Base-by-base conservation (phyloP, 495 filamentous ascomycete genomes). In the Monascus purpureus region DNA sequence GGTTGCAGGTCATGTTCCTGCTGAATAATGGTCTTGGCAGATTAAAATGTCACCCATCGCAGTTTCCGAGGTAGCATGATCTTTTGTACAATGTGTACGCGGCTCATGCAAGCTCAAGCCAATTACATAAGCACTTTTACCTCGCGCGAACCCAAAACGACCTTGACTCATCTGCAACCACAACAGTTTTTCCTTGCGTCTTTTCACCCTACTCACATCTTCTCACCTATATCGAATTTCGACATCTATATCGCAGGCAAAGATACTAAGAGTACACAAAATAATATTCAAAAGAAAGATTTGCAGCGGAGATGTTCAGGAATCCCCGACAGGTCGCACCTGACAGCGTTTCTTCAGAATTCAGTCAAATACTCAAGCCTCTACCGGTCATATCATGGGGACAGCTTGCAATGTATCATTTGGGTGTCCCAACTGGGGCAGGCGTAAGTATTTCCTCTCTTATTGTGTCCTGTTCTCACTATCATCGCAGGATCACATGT, bases 401-500 rank as follows among this genome's bases (percentile, higher is more conserved):
- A 22, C 20, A 22, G 20, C 20, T 22, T 22, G 20, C 20, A 9
- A 22, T 22, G 20, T 9, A 22, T 9, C 20, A 22, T 9, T 22
- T 22, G 20, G 20, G 20, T 22, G 20, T 22, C 20, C 20, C 20
- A 9, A 22, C 9, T 22, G 9, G 4, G 9, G 5, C 20, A 22
- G 20, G 20, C 20, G 20, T 22, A 22, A 22, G 4, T 5, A 22
- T 9, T 22, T 22, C 20, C 20, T 22, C 20, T 22, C 9, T 22
- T 9, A 22, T 22, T 22, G 20, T 22, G 9, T 22, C 5, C 4
- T 22, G 5, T 22, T 22, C 20, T 22, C 5, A 22, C 33, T 31
- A 28, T 34, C 15, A 12, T 28, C 35, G 20, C 27, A 46, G 38
- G 28, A 23, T 18, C 35, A 24, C 15, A 47, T 45, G 34, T 13